These are phyloP conservation scores for Ampelocalamus luodianensis DNA, from an alignment of 176 grass and related monocot species.

Conservation along the genomic window DNA sequence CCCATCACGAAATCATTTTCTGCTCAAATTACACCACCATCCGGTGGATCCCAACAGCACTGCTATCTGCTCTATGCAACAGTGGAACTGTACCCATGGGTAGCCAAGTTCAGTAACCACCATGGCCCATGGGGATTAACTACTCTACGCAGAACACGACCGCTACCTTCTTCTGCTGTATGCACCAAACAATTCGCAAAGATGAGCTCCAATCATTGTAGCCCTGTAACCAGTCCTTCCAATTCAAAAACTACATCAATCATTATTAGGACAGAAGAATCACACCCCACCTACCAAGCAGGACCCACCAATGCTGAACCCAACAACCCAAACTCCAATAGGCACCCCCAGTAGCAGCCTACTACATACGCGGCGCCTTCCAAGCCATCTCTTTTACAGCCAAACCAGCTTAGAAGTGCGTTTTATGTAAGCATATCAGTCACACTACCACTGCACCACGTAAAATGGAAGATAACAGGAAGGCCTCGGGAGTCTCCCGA, in stretches of 20 bases:
- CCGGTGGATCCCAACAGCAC: constrained; percentile 29
- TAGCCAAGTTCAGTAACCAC: constrained; percentile 27
- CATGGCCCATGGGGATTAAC: neutral
- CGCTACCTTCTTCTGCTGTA: neutral
- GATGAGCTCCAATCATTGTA: constrained; percentile 25
- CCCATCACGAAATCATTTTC: neutral
- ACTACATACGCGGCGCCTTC: constrained; percentile 11
- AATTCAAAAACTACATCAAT: constrained; percentile 43
- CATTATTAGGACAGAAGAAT: constrained; percentile 45
- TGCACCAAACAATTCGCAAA: constrained; percentile 10
- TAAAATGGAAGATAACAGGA: neutral
- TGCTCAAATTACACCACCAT: neutral
- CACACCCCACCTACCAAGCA: constrained; percentile 41
- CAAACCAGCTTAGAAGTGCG: neutral
- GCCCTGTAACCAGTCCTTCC: neutral
- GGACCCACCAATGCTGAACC: constrained; percentile 40
- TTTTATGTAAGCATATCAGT: neutral
- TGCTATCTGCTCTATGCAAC: constrained; percentile 19
- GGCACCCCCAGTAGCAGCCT: constrained; percentile 3
- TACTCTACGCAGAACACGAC: constrained; percentile 19
- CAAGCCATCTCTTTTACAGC: constrained; percentile 8
- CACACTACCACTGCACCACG: neutral
- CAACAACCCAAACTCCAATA: constrained; percentile 47
- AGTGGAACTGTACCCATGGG: constrained; percentile 11
- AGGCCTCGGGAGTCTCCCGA: neutral